Percentiles rank a stretch among this genome's conserved stretches.
Evolutionary conservation across 2,329 filamentous ascomycete species (phyloP).

Genomic region (Mollisiaceae sp.): DNA sequence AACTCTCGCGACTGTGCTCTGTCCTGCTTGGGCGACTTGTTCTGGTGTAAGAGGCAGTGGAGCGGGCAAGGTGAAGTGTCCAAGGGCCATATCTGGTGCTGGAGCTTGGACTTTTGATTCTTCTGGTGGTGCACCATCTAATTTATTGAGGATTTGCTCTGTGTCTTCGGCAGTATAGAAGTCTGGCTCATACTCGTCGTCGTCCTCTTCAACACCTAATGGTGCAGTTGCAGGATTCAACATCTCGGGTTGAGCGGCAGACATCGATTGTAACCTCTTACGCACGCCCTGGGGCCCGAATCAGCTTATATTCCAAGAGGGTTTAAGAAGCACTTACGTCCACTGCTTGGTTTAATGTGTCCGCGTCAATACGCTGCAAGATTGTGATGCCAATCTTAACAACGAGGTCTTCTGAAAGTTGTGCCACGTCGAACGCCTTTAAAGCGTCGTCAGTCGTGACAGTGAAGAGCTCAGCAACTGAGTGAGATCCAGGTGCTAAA

Average conservation of each 20-base stretch:
- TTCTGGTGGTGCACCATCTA: constrained; percentile 70
- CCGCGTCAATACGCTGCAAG: constrained; percentile 72
- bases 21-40: constrained; percentile 74
- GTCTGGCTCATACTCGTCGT: constrained; percentile 93
- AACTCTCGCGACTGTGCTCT: constrained; percentile 75
- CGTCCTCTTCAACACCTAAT: constrained; percentile 74
- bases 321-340: constrained; percentile 56
- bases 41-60: constrained; percentile 75
- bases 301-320: background rate
- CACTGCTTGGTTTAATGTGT: constrained; percentile 73
- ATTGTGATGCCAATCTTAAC: constrained; percentile 83
- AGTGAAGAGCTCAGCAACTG: constrained; percentile 83
- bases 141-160: constrained; percentile 78
- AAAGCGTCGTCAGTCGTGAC: constrained; percentile 77
- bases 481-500: constrained; percentile 76
- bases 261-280: constrained; percentile 49
- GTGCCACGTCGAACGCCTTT: constrained; percentile 81
- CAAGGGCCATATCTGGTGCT: constrained; percentile 57
- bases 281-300: constrained; percentile 52
- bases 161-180: constrained; percentile 74
- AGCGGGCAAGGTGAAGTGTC: constrained; percentile 78
- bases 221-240: constrained; percentile 64
- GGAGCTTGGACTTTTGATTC: constrained; percentile 49
- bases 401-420: constrained; percentile 76
- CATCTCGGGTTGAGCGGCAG: constrained; percentile 30